Percentiles rank a stretch among this genome's conserved stretches.
phyloP scores from a whole-genome alignment of 2,329 filamentous ascomycete species.

The Colletotrichum tamarilloi region DNA sequence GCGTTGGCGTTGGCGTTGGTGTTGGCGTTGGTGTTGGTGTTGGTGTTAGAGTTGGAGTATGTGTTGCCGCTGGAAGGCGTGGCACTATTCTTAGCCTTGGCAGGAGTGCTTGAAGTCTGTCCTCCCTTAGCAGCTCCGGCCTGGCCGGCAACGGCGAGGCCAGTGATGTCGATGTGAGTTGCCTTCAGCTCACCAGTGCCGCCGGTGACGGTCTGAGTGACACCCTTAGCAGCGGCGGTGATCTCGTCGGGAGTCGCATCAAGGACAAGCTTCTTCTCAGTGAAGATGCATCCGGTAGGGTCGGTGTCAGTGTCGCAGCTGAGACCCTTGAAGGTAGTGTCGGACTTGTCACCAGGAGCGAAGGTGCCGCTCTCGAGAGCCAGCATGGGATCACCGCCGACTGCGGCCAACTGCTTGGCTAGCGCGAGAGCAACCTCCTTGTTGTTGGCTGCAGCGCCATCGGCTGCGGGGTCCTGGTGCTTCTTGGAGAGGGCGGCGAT shows the following conservation, averaged over 20 bases:
- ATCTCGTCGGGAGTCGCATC: constrained; percentile 67
- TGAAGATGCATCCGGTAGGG: constrained; percentile 66
- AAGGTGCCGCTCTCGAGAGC: constrained; percentile 58
- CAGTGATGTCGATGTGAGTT: constrained; percentile 40
- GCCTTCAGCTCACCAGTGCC: constrained; percentile 45
- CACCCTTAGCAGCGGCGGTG: constrained; percentile 53
- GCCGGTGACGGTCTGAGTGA: constrained; percentile 44
- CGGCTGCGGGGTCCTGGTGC: constrained; percentile 57
- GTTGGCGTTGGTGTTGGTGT: background rate
- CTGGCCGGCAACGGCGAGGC: constrained; percentile 38
- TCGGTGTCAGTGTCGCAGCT: constrained; percentile 64
- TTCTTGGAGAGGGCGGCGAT: constrained; percentile 54
- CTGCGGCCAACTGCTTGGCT: constrained; percentile 53
- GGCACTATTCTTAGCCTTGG: background rate
- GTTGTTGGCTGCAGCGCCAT: constrained; percentile 53
- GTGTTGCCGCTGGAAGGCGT: background rate
- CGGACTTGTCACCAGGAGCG: constrained; percentile 50
- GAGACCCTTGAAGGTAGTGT: constrained; percentile 59
- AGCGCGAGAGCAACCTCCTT: constrained; percentile 54
- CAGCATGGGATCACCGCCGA: constrained; percentile 54
- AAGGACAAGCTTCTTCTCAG: constrained; percentile 63
- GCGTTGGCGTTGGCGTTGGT: background rate
- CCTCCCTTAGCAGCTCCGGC: constrained; percentile 13
- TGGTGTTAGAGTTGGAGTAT: background rate
- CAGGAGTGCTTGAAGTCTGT: constrained; percentile 1